Evolutionary conservation across 2,329 filamentous ascomycete species (phyloP).

Genomic region (Aspergillus luchuensis): DNA sequence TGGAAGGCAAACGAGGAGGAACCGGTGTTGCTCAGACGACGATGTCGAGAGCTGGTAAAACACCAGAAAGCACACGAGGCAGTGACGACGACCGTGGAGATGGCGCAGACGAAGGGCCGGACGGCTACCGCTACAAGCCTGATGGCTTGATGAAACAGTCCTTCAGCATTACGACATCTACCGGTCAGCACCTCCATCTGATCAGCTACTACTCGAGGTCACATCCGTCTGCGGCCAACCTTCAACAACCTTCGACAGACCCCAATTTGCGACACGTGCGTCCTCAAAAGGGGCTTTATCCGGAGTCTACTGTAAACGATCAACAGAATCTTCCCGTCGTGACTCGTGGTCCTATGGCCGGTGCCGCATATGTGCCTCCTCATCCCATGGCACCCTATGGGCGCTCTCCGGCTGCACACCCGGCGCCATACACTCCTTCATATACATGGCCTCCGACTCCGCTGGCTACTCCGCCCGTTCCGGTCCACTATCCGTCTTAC

Average conservation of each 20-base stretch:
- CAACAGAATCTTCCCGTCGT: constrained; percentile 77
- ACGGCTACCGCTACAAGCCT: constrained; percentile 91
- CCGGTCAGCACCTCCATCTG: constrained; percentile 87
- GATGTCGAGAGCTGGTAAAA: constrained; percentile 67
- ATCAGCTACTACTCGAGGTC: constrained; percentile 95
- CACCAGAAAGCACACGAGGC: constrained; percentile 76
- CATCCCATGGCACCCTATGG: constrained; percentile 59
- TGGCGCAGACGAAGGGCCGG: constrained; percentile 70
- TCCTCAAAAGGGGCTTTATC: constrained; percentile 93
- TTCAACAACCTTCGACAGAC: constrained; percentile 81
- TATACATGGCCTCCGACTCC: constrained; percentile 51
- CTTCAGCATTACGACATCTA: constrained; percentile 95
- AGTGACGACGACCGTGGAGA: constrained; percentile 80
- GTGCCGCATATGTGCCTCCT: constrained; percentile 56
- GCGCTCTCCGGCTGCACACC: constrained; percentile 42
- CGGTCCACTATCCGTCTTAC: constrained; percentile 41
- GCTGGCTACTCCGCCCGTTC: constrained; percentile 45
- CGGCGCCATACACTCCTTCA: constrained; percentile 43
- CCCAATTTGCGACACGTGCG: constrained; percentile 77
- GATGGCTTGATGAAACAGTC: constrained; percentile 99
- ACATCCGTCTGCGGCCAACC: constrained; percentile 68
- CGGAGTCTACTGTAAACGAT: constrained; percentile 90
- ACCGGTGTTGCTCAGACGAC: constrained; percentile 62
- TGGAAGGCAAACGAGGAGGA: constrained; percentile 96
- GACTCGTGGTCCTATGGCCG: constrained; percentile 70